phyloP scores from a whole-genome alignment of 73 alveolate genomes.

The Durusdinium trenchii region DNA sequence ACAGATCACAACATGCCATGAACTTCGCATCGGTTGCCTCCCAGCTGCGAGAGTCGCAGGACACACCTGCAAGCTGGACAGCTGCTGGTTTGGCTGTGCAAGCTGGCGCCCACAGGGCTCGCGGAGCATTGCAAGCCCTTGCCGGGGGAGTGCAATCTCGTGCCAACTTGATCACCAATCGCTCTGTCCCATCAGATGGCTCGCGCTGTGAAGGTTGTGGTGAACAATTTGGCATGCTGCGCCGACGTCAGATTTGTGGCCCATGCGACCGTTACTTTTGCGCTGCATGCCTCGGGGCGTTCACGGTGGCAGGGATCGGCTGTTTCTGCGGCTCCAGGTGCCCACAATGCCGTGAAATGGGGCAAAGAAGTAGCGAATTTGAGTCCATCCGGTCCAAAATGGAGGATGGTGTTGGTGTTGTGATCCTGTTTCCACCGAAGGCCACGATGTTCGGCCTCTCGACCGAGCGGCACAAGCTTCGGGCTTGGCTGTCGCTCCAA shows the following conservation, averaged over 20 bases:
- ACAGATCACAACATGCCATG: too few relatives aligned
- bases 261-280: conserved; percentile 82
- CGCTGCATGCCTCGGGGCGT: conserved; percentile 81
- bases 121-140: conserved; percentile 29
- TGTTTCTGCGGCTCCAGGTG: conserved; percentile 82
- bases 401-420: conserved; percentile 80
- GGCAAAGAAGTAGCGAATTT: conserved; percentile 63
- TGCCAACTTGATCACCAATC: conserved; percentile 12
- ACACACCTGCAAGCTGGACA: too few relatives aligned
- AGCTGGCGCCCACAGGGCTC: too few relatives aligned
- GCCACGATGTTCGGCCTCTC: neutral
- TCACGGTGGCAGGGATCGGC: conserved; percentile 78
- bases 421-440: conserved; percentile 54
- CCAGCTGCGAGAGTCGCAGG: too few relatives aligned
- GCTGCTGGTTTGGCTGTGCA: too few relatives aligned
- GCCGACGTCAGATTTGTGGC: conserved; percentile 86
- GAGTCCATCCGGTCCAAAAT: conserved; percentile 55
- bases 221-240: conserved; percentile 56
- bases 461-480: neutral
- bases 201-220: conserved; percentile 88
- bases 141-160: conserved; percentile 3
- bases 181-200: conserved; percentile 36
- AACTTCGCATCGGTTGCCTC: too few relatives aligned
- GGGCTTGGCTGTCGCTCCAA: conserved; percentile 33
- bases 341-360: conserved; percentile 76